phyloP scores from a whole-genome alignment of 1,284 basidiomycete species.

The Gyrodon tennesseensis region DNA sequence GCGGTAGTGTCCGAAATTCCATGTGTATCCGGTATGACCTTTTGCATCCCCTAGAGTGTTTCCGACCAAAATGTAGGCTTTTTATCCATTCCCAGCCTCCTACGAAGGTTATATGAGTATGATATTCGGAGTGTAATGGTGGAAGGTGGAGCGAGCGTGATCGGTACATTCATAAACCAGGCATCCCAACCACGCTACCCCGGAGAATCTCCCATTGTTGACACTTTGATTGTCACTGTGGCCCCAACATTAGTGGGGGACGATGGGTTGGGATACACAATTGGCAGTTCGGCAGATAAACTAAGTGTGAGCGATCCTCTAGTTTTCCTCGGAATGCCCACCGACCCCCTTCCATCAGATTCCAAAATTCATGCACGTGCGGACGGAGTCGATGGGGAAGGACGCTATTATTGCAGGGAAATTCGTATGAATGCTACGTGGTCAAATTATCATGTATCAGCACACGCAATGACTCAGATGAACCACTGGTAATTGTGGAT shows the following conservation, averaged over 20 bases:
- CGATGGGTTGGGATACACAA: slow-evolving; percentile 64
- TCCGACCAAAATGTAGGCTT: slow-evolving; percentile 41
- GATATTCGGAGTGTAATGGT: slow-evolving; percentile 85
- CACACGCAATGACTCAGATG: slow-evolving; percentile 4
- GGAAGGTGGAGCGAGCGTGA: slow-evolving; percentile 88
- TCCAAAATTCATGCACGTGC: slow-evolving; percentile 41
- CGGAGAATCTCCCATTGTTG: slow-evolving; percentile 45
- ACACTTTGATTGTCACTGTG: slow-evolving; percentile 78
- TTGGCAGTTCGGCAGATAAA: slow-evolving; percentile 23
- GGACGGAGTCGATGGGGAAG: slow-evolving; percentile 47
- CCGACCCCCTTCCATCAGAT: slow-evolving; percentile 32
- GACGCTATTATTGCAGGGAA: slow-evolving; percentile 48
- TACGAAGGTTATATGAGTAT: slow-evolving; percentile 53
- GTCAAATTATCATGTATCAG: neutral
- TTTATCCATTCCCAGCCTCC: slow-evolving; percentile 55
- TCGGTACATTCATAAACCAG: slow-evolving; percentile 68
- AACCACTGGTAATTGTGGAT: slow-evolving; percentile 4
- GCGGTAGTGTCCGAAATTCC: slow-evolving; percentile 55
- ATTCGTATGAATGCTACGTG: slow-evolving; percentile 23
- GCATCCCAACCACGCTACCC: slow-evolving; percentile 22
- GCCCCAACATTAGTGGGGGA: slow-evolving; percentile 79
- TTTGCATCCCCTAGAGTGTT: slow-evolving; percentile 14
- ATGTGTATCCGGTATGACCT: slow-evolving; percentile 38
- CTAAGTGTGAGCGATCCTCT: slow-evolving; percentile 25
- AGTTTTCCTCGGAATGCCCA: neutral